Conservation (phyloP, 805 yeast genomes). For the Hagleromyces aurorensis region DNA sequence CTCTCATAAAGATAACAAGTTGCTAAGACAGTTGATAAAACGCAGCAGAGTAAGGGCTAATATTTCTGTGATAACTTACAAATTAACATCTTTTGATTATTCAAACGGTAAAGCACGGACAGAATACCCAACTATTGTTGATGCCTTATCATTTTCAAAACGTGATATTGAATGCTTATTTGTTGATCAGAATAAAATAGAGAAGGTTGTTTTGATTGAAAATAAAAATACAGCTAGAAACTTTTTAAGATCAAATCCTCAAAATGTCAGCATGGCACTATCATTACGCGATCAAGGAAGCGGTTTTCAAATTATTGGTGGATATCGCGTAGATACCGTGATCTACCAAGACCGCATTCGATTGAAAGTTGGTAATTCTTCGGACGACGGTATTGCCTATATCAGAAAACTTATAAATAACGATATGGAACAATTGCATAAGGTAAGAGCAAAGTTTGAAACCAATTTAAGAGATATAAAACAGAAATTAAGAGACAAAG, state of each 20-base stretch:
- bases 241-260: slow-evolving; percentile 31
- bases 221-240: slow-evolving; percentile 45
- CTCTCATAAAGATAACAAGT: slow-evolving; percentile 48
- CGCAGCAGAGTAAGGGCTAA: slow-evolving; percentile 30
- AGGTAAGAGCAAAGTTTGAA: slow-evolving; percentile 18
- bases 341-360: slow-evolving; percentile 30
- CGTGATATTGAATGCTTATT: slow-evolving; percentile 50
- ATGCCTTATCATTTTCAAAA: slow-evolving; percentile 49
- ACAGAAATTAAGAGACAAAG: slow-evolving; percentile 5
- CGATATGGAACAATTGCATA: slow-evolving; percentile 20
- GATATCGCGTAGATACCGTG: slow-evolving; percentile 48
- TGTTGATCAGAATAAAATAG: slow-evolving; percentile 56
- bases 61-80: slow-evolving; percentile 41
- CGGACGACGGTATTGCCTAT: slow-evolving; percentile 17
- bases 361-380: slow-evolving; percentile 16
- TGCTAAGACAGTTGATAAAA: slow-evolving; percentile 33
- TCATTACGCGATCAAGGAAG: slow-evolving; percentile 35
- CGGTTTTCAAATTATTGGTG: slow-evolving; percentile 43
- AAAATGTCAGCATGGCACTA: slow-evolving; percentile 37
- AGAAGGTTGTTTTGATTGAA: slow-evolving; percentile 46
- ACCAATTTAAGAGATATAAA: slow-evolving; percentile 5
- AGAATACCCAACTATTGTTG: slow-evolving; percentile 44
- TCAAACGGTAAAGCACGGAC: slow-evolving; percentile 36
- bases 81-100: slow-evolving; percentile 39
- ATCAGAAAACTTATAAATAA: slow-evolving; percentile 17